Conservation (phyloP, 2,329 filamentous ascomycete genomes). For the Venturia pyrina region DNA sequence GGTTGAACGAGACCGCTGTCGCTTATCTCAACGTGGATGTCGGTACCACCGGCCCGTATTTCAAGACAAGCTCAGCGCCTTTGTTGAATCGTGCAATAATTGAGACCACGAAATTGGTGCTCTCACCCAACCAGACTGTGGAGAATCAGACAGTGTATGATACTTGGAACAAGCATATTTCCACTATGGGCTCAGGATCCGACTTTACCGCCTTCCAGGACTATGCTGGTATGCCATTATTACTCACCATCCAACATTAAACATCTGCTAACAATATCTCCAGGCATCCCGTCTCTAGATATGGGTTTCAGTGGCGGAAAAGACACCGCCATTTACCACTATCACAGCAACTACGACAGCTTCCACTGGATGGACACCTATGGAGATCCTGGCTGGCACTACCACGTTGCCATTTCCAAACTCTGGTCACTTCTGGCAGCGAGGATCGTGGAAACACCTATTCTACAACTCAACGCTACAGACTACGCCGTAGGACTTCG, state of each 20-base stretch:
- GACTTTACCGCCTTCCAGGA: conserved; percentile 46
- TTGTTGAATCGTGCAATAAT: conserved; percentile 64
- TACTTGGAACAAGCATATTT: conserved; percentile 44
- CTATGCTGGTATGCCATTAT: conserved; percentile 30
- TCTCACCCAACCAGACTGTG: conserved; percentile 59
- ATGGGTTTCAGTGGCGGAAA: conserved; percentile 32
- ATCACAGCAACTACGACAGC: conserved; percentile 77
- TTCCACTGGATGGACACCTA: conserved; percentile 76
- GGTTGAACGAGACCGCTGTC: conserved; percentile 62
- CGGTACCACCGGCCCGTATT: conserved; percentile 55
- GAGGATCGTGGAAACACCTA: conserved; percentile 36
- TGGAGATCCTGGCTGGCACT: conserved; percentile 54
- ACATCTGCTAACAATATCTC: neutral
- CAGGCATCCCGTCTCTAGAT: conserved; percentile 34
- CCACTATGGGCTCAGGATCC: conserved; percentile 43
- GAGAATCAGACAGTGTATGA: conserved; percentile 61
- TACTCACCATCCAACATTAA: neutral
- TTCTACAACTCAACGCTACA: conserved; percentile 36
- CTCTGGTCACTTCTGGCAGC: conserved; percentile 36
- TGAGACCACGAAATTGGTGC: conserved; percentile 41
- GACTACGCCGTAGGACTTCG: conserved; percentile 35
- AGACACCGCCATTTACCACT: conserved; percentile 49
- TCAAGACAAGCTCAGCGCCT: conserved; percentile 58
- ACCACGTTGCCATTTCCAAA: conserved; percentile 43
- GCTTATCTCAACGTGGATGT: conserved; percentile 84